A percentile compares a stretch with the other conserved stretches of the same genome.
These are phyloP conservation scores for Acmispon strigosus DNA, from an alignment of 306 rosid species.

Conservation along the genomic window DNA sequence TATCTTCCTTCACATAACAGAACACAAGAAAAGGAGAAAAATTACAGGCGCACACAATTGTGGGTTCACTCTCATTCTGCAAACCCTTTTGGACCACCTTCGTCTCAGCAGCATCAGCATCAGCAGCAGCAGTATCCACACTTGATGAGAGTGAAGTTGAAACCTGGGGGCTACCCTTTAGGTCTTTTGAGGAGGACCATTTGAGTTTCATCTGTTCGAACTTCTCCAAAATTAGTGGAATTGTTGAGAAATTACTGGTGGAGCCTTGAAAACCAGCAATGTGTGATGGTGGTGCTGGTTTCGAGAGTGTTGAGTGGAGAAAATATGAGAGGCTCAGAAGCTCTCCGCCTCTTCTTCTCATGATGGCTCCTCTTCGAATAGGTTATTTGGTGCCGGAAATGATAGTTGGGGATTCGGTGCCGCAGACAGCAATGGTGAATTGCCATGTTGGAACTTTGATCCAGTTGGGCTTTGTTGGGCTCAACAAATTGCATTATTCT, in stretches of 20 bases:
- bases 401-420: too few relatives aligned
- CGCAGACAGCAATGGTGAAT: too few relatives aligned
- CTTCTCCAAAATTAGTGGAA: slow-evolving; percentile 50
- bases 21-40: too few relatives aligned
- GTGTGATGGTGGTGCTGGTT: slow-evolving; percentile 19
- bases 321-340: slow-evolving; percentile 33
- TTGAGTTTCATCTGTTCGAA: slow-evolving; percentile 64
- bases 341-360: slow-evolving; percentile 36
- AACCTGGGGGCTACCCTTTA: slow-evolving; percentile 2
- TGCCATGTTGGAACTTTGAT: too few relatives aligned
- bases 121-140: neutral
- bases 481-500: too few relatives aligned
- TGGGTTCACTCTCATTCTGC: slow-evolving; percentile 31
- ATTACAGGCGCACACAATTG: neutral
- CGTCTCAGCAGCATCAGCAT: neutral
- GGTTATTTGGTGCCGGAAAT: too few relatives aligned
- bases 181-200: slow-evolving; percentile 38
- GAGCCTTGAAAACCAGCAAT: slow-evolving; percentile 27
- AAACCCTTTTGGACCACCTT: slow-evolving; percentile 21
- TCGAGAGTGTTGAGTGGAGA: slow-evolving; percentile 17
- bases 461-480: too few relatives aligned
- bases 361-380: slow-evolving; percentile 23
- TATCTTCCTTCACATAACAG: too few relatives aligned
- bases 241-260: slow-evolving; percentile 45
- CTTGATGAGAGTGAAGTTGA: slow-evolving; percentile 1